Conservation (phyloP, 2,329 filamentous ascomycete genomes). For the Ophiocordyceps camponoti-saundersi region DNA sequence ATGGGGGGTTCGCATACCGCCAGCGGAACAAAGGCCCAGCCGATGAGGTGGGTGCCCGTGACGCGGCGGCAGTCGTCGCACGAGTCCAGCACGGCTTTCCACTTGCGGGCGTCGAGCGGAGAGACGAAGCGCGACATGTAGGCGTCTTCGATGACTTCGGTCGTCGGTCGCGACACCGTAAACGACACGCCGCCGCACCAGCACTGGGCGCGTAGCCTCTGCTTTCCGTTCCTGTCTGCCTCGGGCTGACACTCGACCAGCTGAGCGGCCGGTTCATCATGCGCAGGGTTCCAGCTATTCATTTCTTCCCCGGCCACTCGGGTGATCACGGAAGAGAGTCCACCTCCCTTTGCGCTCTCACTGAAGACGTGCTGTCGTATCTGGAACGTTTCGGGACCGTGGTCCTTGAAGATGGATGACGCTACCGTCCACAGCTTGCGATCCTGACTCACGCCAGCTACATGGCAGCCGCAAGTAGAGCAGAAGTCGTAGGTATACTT, state of each 20-base stretch:
- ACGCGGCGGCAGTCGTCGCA: slow-evolving; percentile 26
- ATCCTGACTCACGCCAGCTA: slow-evolving; percentile 17
- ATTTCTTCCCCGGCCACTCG: slow-evolving; percentile 13
- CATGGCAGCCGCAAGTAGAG: slow-evolving; percentile 26
- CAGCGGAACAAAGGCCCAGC: slow-evolving; percentile 25
- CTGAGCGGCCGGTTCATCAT: slow-evolving; percentile 10
- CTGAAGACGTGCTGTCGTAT: slow-evolving; percentile 19
- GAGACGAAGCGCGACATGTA: slow-evolving; percentile 17
- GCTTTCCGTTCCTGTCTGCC: slow-evolving; percentile 16
- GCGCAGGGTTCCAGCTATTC: slow-evolving; percentile 17
- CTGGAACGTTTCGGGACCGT: slow-evolving; percentile 16
- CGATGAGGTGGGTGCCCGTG: slow-evolving; percentile 22
- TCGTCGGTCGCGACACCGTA: slow-evolving; percentile 21
- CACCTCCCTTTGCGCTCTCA: slow-evolving; percentile 17
- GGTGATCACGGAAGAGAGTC: slow-evolving; percentile 18
- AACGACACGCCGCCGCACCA: slow-evolving; percentile 30
- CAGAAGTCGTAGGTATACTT: slow-evolving; percentile 24
- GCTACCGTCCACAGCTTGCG: slow-evolving; percentile 20
- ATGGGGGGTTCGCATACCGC: slow-evolving; percentile 18
- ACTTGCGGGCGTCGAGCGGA: slow-evolving; percentile 20
- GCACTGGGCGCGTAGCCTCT: slow-evolving; percentile 25
- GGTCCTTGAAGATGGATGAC: slow-evolving; percentile 21
- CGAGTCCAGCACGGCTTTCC: slow-evolving; percentile 22
- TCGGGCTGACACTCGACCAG: slow-evolving; percentile 12
- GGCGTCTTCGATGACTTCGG: slow-evolving; percentile 11